Evolutionary conservation across 441 rosid genomes (phyloP).

Genomic region (Erodium texanum): DNA sequence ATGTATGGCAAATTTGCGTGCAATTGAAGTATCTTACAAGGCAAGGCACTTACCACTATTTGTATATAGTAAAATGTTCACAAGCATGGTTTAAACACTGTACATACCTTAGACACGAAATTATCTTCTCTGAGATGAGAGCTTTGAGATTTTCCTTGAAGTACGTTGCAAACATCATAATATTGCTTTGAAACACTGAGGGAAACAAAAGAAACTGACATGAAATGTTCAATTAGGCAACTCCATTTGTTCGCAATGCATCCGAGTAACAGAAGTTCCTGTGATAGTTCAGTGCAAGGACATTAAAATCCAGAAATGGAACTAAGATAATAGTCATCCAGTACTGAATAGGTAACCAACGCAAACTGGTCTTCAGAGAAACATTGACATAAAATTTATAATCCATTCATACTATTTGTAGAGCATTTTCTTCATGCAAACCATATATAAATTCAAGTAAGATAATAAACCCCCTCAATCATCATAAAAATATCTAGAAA

Average conservation of each 20-base stretch:
- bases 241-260: constrained; percentile 52
- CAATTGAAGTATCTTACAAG: background rate
- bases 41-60: background rate
- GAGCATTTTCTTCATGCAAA: background rate
- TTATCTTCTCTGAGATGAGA: constrained; percentile 29
- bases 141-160: constrained; percentile 34
- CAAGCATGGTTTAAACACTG: background rate
- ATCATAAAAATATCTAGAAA: background rate
- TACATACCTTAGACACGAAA: constrained; percentile 37
- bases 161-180: constrained; percentile 39
- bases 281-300: constrained; percentile 18
- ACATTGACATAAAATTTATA: too few relatives aligned
- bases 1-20: background rate
- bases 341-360: background rate
- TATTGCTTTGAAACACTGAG: constrained; percentile 44
- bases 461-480: background rate
- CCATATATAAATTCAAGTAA: background rate
- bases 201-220: constrained; percentile 44
- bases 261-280: constrained; percentile 79
- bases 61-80: background rate
- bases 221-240: constrained; percentile 41
- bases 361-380: background rate
- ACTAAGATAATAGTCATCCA: background rate
- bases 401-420: too few relatives aligned
- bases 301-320: constrained; percentile 2